Evolutionary conservation across 1,284 basidiomycete species (phyloP), one percentile per base, ranked within the genome.

Genomic region (Sporisorium scitamineum): DNA sequence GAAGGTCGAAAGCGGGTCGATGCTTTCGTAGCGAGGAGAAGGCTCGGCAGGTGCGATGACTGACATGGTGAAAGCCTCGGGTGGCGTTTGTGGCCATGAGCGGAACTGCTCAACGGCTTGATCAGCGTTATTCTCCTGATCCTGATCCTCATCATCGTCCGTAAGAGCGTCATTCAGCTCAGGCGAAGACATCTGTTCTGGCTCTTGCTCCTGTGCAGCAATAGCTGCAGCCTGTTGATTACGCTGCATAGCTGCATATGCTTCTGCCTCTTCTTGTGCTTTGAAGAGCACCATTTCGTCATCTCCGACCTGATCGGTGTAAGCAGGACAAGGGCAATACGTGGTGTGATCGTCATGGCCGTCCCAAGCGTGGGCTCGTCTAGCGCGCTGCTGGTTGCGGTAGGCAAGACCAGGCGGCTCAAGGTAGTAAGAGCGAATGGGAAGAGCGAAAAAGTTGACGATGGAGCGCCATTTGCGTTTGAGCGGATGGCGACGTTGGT

Each of bases 211-310:
- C 7, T n/a, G n/a, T n/a, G n/a, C n/a, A n/a, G n/a, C n/a, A n/a
- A n/a, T n/a, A n/a, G n/a, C n/a, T n/a, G 42, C 48, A 29, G 34
- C 34, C 34, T 29, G 45, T 22, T 57, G 61, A 22, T 59, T 47
- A 0, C 60, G 39, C 26, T 69, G 61, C 18, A 60, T 47, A 11
- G 62, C 58, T 7, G 55, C 59, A 11, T 61, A 22, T 2, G 61
- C 62, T 20, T 74, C 51, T 1, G 66, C 67, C 41, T 71, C 65
- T 22, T 65, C 69, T 39, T 76, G 63, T 34, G 74, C 62, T 32
- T 70, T 77, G 70, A 70, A 77, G 14, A 77, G 60, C 50, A 77
- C 59, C 74, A 77, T 77, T 41, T 77, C 74, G 44, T 77, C 74
- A 24, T 77, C 74, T 0, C 74, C 66, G 0, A 73, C 70, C 31